Base-by-base conservation (phyloP, 305 asterid genomes). In the Striga hermonthica region DNA sequence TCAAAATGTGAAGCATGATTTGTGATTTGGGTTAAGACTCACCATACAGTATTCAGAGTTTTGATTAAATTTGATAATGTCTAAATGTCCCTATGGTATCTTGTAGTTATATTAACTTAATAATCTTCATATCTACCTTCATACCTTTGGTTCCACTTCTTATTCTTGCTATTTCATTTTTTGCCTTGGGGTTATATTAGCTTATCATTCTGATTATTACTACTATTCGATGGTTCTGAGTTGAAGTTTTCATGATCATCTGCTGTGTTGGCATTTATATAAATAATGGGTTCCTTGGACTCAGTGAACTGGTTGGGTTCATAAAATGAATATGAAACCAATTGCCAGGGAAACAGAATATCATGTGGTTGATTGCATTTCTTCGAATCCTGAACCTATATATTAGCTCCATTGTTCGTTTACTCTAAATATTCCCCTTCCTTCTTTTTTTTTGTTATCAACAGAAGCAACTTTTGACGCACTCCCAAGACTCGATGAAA, bases 381-480 rank as follows among this genome's bases (percentile, higher is more conserved):
- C 57, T 31, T 34, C n/a, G n/a, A n/a, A n/a, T n/a, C 31, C 31
- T 22, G 31, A 22, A 22, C 31, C 31, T 22, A 22, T 22, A 22
- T 22, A 22, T 22, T 22, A 22, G 31, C 31, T 22, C 31, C 31
- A 22, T 7, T 58, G 5, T 22, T 60, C 38, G 7, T 10, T 34
- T 31, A 49, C 62, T 63, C 44, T 65, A 63, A 36, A 60, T 5
- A 50, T 66, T 66, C 59, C 39, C 47, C 45, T n/a, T n/a, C n/a
- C n/a, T n/a, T n/a, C n/a, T n/a, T n/a, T n/a, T n/a, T n/a, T 67
- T 48, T 48, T 5, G 50, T 43, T 67, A 74, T 71, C 41, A 35
- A 73, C 92, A 91, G 98, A 91, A 83, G 98, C 98, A 53, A 89
- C 95, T 65, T 87, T 79, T 71, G 96, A 89, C 84, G 95, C 87